These are phyloP conservation scores for Capronia epimyces DNA, from an alignment of 2,329 filamentous ascomycete genomes.

Conservation along the genomic window DNA sequence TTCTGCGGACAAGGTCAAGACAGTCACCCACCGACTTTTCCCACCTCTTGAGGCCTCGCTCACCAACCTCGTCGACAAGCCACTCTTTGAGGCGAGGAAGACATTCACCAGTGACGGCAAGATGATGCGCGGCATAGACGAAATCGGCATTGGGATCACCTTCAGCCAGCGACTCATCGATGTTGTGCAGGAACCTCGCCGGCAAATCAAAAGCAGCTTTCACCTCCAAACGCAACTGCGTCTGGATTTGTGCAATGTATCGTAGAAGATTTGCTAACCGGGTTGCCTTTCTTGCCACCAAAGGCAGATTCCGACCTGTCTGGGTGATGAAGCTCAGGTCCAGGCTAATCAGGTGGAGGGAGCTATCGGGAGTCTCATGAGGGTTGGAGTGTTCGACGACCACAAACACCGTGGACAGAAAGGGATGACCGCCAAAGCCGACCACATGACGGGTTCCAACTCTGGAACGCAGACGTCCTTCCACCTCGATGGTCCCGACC, in stretches of 20 bases:
- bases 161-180: slow-evolving; percentile 68
- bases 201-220: slow-evolving; percentile 76
- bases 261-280: slow-evolving; percentile 79
- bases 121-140: slow-evolving; percentile 72
- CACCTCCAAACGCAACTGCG: slow-evolving; percentile 76
- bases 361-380: not conserved
- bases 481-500: slow-evolving; percentile 61
- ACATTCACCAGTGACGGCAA: slow-evolving; percentile 77
- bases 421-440: slow-evolving; percentile 65
- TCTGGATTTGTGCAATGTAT: slow-evolving; percentile 75
- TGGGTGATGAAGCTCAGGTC: slow-evolving; percentile 78
- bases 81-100: slow-evolving; percentile 74
- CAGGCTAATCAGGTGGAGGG: slow-evolving; percentile 63
- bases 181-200: slow-evolving; percentile 66
- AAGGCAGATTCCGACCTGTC: slow-evolving; percentile 65
- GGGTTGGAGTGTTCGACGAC: slow-evolving; percentile 42
- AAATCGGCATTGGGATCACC: slow-evolving; percentile 50
- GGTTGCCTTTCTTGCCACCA: slow-evolving; percentile 80
- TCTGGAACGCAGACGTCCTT: slow-evolving; percentile 35
- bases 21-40: slow-evolving; percentile 77
- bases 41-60: slow-evolving; percentile 88
- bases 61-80: slow-evolving; percentile 75
- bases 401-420: slow-evolving; percentile 70
- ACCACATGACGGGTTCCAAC: slow-evolving; percentile 43
- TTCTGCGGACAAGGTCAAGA: slow-evolving; percentile 67